phyloP scores from a whole-genome alignment of 441 rosid genomes.

The Pelargonium fulgidum region DNA sequence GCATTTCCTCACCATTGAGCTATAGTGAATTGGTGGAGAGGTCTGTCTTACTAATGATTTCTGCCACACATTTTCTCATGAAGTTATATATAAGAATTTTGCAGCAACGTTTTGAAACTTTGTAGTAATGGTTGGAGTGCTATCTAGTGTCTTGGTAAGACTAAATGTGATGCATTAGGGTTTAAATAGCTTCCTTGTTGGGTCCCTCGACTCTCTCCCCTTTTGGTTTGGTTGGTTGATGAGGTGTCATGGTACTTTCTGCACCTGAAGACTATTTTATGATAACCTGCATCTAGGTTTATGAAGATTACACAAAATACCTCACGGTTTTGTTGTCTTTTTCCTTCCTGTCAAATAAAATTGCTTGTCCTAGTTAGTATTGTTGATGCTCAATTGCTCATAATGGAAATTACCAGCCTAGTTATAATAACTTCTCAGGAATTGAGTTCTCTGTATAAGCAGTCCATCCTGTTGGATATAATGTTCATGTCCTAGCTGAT shows the following conservation, averaged over 20 bases:
- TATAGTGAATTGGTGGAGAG: slow-evolving; percentile 65
- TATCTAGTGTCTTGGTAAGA: slow-evolving; percentile 7
- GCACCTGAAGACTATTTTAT: background rate
- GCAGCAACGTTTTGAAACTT: slow-evolving; percentile 6
- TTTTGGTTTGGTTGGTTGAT: background rate
- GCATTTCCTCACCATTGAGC: slow-evolving; percentile 69
- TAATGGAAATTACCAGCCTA: background rate
- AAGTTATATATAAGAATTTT: slow-evolving; percentile 8
- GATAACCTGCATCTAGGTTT: background rate
- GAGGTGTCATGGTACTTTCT: background rate
- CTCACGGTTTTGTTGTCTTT: background rate
- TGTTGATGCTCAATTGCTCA: background rate
- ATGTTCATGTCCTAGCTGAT: no score
- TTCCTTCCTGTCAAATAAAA: background rate
- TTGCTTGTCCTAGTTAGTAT: background rate
- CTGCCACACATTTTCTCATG: slow-evolving; percentile 4
- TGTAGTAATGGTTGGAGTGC: slow-evolving; percentile 17
- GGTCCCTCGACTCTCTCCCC: background rate
- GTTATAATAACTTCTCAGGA: background rate
- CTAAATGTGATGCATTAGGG: background rate
- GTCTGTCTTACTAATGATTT: slow-evolving; percentile 31
- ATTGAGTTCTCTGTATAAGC: background rate
- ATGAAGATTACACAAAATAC: background rate
- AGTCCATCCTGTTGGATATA: background rate
- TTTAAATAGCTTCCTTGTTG: background rate